These are phyloP conservation scores for Ogataea siamensis DNA, from an alignment of 805 yeast genomes.

Conservation along the genomic window DNA sequence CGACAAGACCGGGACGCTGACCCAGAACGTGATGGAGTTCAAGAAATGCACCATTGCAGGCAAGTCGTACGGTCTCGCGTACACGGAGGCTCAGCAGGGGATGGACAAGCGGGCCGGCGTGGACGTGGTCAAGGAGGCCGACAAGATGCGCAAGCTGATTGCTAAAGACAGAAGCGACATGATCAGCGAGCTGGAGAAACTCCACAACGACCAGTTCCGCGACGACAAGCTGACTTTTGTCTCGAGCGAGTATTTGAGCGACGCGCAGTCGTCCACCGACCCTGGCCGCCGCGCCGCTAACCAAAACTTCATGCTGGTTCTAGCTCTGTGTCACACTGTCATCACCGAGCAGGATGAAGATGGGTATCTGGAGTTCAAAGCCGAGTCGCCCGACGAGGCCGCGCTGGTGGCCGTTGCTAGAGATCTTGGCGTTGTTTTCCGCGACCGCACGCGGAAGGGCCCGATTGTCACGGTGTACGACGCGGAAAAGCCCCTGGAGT, in stretches of 20 bases:
- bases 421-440: constrained; percentile 66
- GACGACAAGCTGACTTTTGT: constrained; percentile 58
- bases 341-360: constrained; percentile 51
- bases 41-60: constrained; percentile 72
- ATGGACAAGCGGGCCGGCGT: constrained; percentile 63
- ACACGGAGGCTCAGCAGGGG: constrained; percentile 77
- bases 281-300: constrained; percentile 45
- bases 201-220: constrained; percentile 47
- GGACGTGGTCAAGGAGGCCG: constrained; percentile 51
- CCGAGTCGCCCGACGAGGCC: constrained; percentile 83
- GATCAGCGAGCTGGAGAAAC: constrained; percentile 41
- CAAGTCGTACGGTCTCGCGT: constrained; percentile 66
- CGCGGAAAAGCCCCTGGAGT: constrained; percentile 42
- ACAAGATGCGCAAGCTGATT: constrained; percentile 41
- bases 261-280: constrained; percentile 38
- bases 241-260: constrained; percentile 57
- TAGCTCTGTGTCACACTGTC: constrained; percentile 76
- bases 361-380: constrained; percentile 55
- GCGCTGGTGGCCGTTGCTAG: constrained; percentile 77
- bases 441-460: constrained; percentile 50
- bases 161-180: constrained; percentile 43
- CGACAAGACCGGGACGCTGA: constrained; percentile 82
- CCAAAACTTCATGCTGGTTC: constrained; percentile 58
- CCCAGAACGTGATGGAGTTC: constrained; percentile 83
- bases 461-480: constrained; percentile 42